Evolutionary conservation across 306 rosid genomes (phyloP).

Genomic region (Castanopsis chinensis): DNA sequence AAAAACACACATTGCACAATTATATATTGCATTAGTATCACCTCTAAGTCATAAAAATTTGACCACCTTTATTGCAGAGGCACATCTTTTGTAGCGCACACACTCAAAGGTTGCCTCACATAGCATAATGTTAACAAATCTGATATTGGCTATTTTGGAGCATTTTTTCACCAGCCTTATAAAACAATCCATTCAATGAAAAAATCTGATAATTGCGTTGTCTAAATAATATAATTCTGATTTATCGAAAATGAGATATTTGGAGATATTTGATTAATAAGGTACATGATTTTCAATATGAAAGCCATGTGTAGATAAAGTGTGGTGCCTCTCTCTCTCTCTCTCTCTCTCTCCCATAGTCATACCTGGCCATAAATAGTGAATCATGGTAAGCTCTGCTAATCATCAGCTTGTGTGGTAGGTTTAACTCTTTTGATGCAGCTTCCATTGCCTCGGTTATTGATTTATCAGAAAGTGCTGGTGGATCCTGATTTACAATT

Average conservation of each 20-base stretch:
- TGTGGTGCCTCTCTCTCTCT: background rate
- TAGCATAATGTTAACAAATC: background rate
- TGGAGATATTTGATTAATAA: background rate
- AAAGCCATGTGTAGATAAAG: background rate
- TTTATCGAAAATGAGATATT: background rate
- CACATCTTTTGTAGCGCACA: background rate
- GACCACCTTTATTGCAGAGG: background rate
- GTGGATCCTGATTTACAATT: constrained; percentile 90
- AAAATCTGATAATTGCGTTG: background rate
- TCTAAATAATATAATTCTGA: background rate
- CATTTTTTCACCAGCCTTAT: background rate
- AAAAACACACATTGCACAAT: background rate
- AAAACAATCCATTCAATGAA: background rate
- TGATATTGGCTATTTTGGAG: background rate
- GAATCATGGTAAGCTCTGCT: constrained; percentile 98
- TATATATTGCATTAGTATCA: background rate
- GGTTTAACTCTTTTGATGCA: constrained; percentile 71
- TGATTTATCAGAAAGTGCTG: constrained; percentile 67
- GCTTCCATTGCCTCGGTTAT: constrained; percentile 69
- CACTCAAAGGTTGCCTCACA: background rate
- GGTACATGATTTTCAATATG: background rate
- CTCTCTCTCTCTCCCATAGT: constrained; percentile 7
- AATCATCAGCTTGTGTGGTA: constrained; percentile 82
- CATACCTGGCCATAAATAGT: constrained; percentile 90
- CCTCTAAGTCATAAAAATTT: background rate